Base-by-base conservation (phyloP, 1,284 basidiomycete genomes). In the Meira nashicola region DNA sequence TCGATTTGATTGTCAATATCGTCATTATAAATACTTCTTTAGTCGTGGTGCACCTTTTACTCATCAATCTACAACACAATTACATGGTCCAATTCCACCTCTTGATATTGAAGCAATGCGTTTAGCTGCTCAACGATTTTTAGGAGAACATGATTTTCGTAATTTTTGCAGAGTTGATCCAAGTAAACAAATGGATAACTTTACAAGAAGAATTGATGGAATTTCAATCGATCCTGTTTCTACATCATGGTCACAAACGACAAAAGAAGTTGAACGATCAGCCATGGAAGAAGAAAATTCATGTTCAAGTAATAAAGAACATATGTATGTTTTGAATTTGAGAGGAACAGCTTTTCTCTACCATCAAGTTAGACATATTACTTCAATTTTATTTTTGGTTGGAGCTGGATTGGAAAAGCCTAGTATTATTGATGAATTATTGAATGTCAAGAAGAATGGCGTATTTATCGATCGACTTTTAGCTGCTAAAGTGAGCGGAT, bases 1-100 rank as follows among this genome's bases (percentile, higher is more conserved):
- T 1, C 86, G 94, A 1, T 94, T 90, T 81, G 88, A 87, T 21
- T 97, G 93, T 81, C 82, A 81, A 58, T 87, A 85, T 72, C 83
- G 94, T 39, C 94, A 98, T 78, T 99, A 98, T 86, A 96, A 96
- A 78, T 99, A 98, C 80, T 94, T 96, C 78, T 98, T 78, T 65
- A 62, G 68, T 15, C 51, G 59, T 10, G 76, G 76, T 3, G 65
- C 70, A 2, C 71, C 74, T 0, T 7, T 37, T 0, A 8, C 59
- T 17, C 62, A 76, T 25, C 62, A 50, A 15, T 62, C 65, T 7
- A 56, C 60, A 8, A 44, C 58, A 3, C 28, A 25, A 14, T 17
- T 21, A 2, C 21, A 25, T 19, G 57, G 57, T 15, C 40, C 40
- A 9, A 43, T 2, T 49, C 65, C 23, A 54, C 61, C 14, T 1